Evolutionary conservation across 192 early-diverging fungal genomes (phyloP).

Genomic region (Chytriomyces confervae): DNA sequence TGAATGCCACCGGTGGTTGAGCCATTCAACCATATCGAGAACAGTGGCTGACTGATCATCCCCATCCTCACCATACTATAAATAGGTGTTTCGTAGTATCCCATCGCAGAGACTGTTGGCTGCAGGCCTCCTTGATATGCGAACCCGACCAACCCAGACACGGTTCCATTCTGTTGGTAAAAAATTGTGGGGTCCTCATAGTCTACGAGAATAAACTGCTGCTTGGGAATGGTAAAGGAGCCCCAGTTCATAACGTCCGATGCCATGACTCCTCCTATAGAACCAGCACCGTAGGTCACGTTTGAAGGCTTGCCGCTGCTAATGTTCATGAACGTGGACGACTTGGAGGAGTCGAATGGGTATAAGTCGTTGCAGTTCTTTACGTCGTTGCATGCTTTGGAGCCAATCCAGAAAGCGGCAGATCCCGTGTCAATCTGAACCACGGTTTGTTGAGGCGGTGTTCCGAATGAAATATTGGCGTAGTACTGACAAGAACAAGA

Average conservation of each 20-base stretch:
- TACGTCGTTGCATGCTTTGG: background rate
- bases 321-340: constrained; percentile 3
- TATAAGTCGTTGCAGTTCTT: constrained; percentile 5
- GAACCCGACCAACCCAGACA: constrained; percentile 3
- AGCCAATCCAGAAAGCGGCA: constrained; percentile 1
- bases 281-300: constrained; percentile 6
- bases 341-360: background rate
- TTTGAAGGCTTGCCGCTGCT: background rate
- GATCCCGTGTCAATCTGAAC: constrained; percentile 11
- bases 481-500: background rate
- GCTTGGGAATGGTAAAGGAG: constrained; percentile 7
- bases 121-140: constrained; percentile 2
- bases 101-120: background rate
- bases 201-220: constrained; percentile 9
- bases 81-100: constrained; percentile 9
- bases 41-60: constrained; percentile 17
- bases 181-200: constrained; percentile 12
- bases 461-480: constrained; percentile 13
- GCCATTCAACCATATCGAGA: constrained; percentile 26
- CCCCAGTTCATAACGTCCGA: background rate
- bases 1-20: background rate
- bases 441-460: background rate
- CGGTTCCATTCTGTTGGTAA: background rate
- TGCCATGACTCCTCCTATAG: background rate
- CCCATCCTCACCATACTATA: background rate